Percentiles rank a stretch among this genome's conserved stretches.
These are phyloP conservation scores for Pseudogymnoascus sp. DNA, from an alignment of 2,329 filamentous ascomycete genomes.

Conservation along the genomic window DNA sequence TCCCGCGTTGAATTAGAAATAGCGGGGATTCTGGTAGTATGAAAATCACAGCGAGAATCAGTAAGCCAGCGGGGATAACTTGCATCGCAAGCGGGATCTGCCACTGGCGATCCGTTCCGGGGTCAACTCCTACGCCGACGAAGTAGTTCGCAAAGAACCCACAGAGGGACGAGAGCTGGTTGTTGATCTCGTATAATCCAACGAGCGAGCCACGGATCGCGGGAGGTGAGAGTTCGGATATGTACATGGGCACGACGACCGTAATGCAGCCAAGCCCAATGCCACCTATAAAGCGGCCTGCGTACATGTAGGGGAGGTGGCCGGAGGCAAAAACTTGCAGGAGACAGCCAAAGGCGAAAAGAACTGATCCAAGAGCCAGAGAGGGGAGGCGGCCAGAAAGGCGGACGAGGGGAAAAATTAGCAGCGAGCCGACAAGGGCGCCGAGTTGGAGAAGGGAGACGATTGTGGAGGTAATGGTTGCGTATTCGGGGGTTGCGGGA, in stretches of 20 bases:
- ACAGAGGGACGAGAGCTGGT: conserved; percentile 20
- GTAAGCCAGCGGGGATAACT: conserved; percentile 26
- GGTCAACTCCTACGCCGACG: conserved; percentile 16
- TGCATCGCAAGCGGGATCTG: conserved; percentile 31
- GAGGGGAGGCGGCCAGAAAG: conserved; percentile 10
- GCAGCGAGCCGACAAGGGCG: conserved; percentile 20
- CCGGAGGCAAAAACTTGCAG: conserved; percentile 8
- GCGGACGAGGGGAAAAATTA: conserved; percentile 19
- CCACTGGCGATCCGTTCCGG: conserved; percentile 23
- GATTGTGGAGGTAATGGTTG: conserved; percentile 21
- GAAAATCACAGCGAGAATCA: conserved; percentile 35
- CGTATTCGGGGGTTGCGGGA: conserved; percentile 17
- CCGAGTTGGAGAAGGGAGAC: conserved; percentile 25
- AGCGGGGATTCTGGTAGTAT: conserved; percentile 65
- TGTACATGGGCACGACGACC: conserved; percentile 23
- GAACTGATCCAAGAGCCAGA: neutral
- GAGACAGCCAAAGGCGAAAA: neutral
- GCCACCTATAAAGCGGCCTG: conserved; percentile 21
- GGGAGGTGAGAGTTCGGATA: conserved; percentile 23
- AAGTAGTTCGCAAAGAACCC: conserved; percentile 24
- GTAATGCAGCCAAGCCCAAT: conserved; percentile 22
- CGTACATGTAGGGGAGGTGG: conserved; percentile 21
- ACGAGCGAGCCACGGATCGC: conserved; percentile 22
- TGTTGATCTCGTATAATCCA: conserved; percentile 24
- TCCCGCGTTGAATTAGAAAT: conserved; percentile 42